phyloP scores from a whole-genome alignment of 495 filamentous ascomycete species.

The Aspergillus heteromorphus region DNA sequence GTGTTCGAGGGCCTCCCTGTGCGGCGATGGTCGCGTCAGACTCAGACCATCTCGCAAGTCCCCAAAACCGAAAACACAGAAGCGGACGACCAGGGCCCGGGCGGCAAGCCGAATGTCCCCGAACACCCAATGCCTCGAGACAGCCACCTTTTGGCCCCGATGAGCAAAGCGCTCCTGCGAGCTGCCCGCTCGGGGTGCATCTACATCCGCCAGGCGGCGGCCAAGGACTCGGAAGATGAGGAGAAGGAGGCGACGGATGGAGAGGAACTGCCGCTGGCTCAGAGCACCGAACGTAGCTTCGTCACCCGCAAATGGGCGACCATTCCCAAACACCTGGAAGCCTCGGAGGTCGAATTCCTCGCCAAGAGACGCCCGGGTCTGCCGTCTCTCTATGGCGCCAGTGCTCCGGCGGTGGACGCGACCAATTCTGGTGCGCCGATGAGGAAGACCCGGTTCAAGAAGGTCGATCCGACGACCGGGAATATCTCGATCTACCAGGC shows the following conservation, averaged over 20 bases:
- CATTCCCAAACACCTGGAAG: conserved; percentile 70
- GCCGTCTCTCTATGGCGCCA: conserved; percentile 45
- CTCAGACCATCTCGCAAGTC: conserved; percentile 64
- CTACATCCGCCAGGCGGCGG: conserved; percentile 46
- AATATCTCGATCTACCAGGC: conserved; percentile 77
- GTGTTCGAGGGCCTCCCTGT: conserved; percentile 93
- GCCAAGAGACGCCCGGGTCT: conserved; percentile 83
- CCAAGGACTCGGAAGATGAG: conserved; percentile 39
- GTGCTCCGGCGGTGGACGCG: conserved; percentile 40
- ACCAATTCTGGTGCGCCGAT: conserved; percentile 44
- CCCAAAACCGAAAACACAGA: conserved; percentile 49
- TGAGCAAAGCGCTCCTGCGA: conserved; percentile 78
- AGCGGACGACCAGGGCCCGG: conserved; percentile 50
- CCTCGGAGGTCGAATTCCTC: conserved; percentile 70
- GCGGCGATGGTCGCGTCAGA: conserved; percentile 78
- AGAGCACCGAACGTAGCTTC: conserved; percentile 52
- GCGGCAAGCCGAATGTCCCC: conserved; percentile 41
- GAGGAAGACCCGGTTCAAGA: conserved; percentile 71
- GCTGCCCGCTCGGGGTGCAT: conserved; percentile 70
- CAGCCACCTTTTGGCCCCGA: conserved; percentile 68
- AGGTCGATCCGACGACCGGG: conserved; percentile 64
- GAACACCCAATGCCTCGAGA: conserved; percentile 81
- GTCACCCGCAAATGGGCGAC: conserved; percentile 71
- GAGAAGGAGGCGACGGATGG: conserved; percentile 48
- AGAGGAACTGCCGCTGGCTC: conserved; percentile 31